A percentile compares a stretch with the other conserved stretches of the same genome.
Evolutionary conservation across 2,329 filamentous ascomycete species (phyloP).

Genomic region (Thermoascus crustaceus): DNA sequence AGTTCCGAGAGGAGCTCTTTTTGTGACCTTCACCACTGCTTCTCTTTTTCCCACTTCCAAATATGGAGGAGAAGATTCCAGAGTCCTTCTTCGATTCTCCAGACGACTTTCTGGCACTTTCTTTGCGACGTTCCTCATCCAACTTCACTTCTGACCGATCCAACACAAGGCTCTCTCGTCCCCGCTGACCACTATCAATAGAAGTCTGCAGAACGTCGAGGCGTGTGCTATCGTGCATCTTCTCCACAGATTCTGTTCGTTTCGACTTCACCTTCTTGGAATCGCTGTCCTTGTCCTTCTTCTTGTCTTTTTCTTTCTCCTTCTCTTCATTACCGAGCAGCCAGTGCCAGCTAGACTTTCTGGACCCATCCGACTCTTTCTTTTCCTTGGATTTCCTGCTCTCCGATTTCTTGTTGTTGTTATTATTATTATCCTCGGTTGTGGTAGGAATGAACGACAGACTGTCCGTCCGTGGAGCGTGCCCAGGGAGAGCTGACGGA

Average conservation of each 20-base stretch:
- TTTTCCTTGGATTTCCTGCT: constrained; percentile 57
- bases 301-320: constrained; percentile 50
- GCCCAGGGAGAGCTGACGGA: constrained; percentile 62
- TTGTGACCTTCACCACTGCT: constrained; percentile 67
- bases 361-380: constrained; percentile 61
- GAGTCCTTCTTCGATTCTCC: constrained; percentile 65
- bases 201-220: constrained; percentile 82
- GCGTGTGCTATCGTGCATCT: constrained; percentile 65
- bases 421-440: constrained; percentile 47
- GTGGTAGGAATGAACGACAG: constrained; percentile 74
- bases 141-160: constrained; percentile 72
- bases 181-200: constrained; percentile 58
- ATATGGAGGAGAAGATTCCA: constrained; percentile 86
- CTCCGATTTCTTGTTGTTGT: constrained; percentile 67
- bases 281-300: constrained; percentile 60
- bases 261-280: constrained; percentile 48
- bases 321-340: constrained; percentile 67
- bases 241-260: constrained; percentile 37
- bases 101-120: constrained; percentile 62
- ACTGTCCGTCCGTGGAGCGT: constrained; percentile 63
- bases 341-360: constrained; percentile 75
- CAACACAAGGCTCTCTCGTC: constrained; percentile 71
- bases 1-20: constrained; percentile 62
- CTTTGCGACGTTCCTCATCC: constrained; percentile 65
- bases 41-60: constrained; percentile 84